Percentiles rank a stretch among this genome's conserved stretches.
Conservation (phyloP, 2,329 filamentous ascomycete genomes). For the Zymoseptoria brevis region DNA sequence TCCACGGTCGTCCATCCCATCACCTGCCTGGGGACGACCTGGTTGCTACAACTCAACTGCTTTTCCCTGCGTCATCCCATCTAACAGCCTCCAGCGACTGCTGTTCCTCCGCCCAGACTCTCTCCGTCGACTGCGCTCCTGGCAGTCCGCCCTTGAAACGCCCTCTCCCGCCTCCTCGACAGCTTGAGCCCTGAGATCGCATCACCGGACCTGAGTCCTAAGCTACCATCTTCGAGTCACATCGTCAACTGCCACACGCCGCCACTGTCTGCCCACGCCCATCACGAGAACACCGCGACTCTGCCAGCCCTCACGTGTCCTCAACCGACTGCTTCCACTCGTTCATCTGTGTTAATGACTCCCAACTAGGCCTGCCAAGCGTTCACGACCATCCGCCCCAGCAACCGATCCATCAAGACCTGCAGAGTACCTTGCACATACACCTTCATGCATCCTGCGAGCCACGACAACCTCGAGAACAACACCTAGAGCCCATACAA, state of each 20-base stretch:
- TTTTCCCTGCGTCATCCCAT: background rate
- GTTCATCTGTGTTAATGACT: slow-evolving; percentile 2
- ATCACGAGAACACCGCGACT: slow-evolving; percentile 4
- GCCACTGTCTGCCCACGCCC: background rate
- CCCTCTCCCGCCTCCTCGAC: background rate
- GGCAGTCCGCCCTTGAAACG: background rate
- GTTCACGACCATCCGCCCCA: background rate
- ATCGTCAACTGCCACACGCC: slow-evolving; percentile 3
- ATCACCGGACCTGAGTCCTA: background rate
- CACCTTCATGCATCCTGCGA: slow-evolving; percentile 11
- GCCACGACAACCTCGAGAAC: slow-evolving; percentile 6
- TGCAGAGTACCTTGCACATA: background rate
- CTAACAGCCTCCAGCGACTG: background rate
- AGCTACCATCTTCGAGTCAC: slow-evolving; percentile 5
- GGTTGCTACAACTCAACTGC: background rate
- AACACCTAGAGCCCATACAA: slow-evolving; percentile 9
- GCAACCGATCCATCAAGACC: background rate
- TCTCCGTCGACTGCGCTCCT: background rate
- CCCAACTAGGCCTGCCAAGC: slow-evolving; percentile 9
- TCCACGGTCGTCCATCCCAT: background rate
- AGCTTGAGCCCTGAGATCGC: background rate
- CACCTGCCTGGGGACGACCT: background rate
- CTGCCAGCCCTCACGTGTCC: slow-evolving; percentile 1
- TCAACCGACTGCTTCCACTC: background rate
- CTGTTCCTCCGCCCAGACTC: background rate